Evolutionary conservation across 164 flowering plant genomes (phyloP), one percentile per base, ranked within the genome.

Genomic region (Houttuynia cordata): DNA sequence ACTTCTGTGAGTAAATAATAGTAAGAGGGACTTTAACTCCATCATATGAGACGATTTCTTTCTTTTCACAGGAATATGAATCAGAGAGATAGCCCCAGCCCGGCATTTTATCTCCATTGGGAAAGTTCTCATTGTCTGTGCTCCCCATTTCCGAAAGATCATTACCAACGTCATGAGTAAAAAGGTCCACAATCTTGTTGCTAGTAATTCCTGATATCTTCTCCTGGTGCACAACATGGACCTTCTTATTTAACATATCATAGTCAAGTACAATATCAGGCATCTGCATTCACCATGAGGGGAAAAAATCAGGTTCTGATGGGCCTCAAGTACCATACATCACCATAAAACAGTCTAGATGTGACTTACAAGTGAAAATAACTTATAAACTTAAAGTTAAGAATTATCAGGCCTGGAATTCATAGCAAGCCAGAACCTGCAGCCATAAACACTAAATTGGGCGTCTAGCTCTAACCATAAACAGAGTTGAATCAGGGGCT

Each of bases 211-310:
- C 75, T 30, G 62, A 34, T 8, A 87, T 86, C 63, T 78, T 85
- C 55, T 93, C 98, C 73, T 89, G 93, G 42, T 82, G 86, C 60
- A 87, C 76, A 51, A 84, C 60, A 40, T 80, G 80, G 75, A 81
- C 83, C 40, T 64, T 72, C 57, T 56, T 67, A 62, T 68, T 66
- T 30, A 81, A 76, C 92, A 89, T 82, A 67, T 87, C 83, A 74
- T 84, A 93, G 73, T 93, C 98, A 49, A 86, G 80, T 55, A 86
- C 68, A 37, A 82, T 60, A 83, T 87, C 98, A 61, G 98, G 97
- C 82, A 86, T 85, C 98, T 92, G 83, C 72, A 73, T 6, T 64
- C 54, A 24, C 24, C 59, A 71, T 64, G 60, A 56, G 20, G 64
- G 39, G 23, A 45, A 34, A 20, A 56, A 17, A 47, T 14, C 25